Evolutionary conservation across 192 early-diverging fungal genomes (phyloP), one percentile per base, ranked within the genome.

Genomic region (Chytriomyces confervae): DNA sequence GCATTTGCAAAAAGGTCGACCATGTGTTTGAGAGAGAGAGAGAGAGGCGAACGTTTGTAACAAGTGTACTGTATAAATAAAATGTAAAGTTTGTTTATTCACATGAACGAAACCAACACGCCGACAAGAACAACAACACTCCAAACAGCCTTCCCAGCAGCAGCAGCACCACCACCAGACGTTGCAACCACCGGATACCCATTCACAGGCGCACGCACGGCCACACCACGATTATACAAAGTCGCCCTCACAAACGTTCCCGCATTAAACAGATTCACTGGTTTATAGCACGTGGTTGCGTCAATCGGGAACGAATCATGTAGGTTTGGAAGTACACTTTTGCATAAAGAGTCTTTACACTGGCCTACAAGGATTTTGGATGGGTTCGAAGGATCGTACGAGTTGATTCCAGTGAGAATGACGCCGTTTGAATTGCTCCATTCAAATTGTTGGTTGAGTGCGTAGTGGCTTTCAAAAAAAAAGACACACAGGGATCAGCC

Each of bases 351-450:
- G n/a, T 57, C 51, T 57, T 57, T 57, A n/a, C 51, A 57, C n/a
- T 57, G 11, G n/a, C 51, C 51, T n/a, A 57, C 10, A 57, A 57
- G 51, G 10, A 57, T 10, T 10, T n/a, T 10, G 11, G 51, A 57
- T 16, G 51, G 51, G n/a, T 57, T 57, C n/a, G n/a, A 10, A 57
- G 51, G 51, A 57, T 57, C n/a, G 51, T 57, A 57, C n/a, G 51
- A 10, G n/a, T 10, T n/a, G 51, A 57, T 57, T 57, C 51, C 51
- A 57, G 51, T 16, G 51, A 16, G n/a, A 57, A 57, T 0, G 51
- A 57, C 11, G n/a, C 51, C 51, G 11, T 57, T 10, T 10, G 10
- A 16, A n/a, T 16, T 57, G 10, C n/a, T n/a, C 51, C 51, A 57
- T 57, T 57, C 51, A 57, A 57, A 57, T n/a, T 57, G 10, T 57